These are phyloP conservation scores for Chenopodium album DNA, from an alignment of 148 eudicot species.

Conservation along the genomic window DNA sequence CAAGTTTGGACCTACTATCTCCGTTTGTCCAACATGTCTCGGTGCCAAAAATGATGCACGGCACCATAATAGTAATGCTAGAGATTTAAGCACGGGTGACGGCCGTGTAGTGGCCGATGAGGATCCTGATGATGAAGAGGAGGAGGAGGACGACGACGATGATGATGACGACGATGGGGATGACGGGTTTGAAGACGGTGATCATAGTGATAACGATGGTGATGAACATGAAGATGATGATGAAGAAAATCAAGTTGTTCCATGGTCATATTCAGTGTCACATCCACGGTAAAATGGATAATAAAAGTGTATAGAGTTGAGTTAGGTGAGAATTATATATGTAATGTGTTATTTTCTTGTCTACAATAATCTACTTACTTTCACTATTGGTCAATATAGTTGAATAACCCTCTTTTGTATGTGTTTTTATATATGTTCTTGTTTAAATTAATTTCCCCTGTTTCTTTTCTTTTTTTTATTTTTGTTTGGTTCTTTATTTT, in stretches of 20 bases:
- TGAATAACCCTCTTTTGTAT: not conserved
- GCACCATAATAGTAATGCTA: not conserved
- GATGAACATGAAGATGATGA: constrained; percentile 26
- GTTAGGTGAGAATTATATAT: constrained; percentile 4
- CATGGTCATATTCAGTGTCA: constrained; percentile 28
- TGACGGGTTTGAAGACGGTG: constrained; percentile 1
- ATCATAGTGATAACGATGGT: not conserved
- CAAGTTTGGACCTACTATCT: constrained; percentile 24
- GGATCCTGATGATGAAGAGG: not conserved
- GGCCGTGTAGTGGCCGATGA: not conserved
- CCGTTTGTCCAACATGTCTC: constrained; percentile 27
- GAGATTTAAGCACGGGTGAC: not conserved
- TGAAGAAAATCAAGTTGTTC: constrained; percentile 40
- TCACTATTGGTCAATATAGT: not conserved
- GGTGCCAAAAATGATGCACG: not conserved
- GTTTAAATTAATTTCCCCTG: no score
- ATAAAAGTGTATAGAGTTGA: not conserved
- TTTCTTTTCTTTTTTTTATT: not conserved
- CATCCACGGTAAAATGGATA: constrained; percentile 14
- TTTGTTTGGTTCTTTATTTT: not conserved
- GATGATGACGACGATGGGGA: constrained; percentile 10
- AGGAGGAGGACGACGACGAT: not conserved
- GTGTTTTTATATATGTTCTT: not conserved
- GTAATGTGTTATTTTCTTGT: not conserved
- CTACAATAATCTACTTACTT: not conserved